Conservation (phyloP, 352 stramenopile genomes). For the Pythium insidiosum region DNA sequence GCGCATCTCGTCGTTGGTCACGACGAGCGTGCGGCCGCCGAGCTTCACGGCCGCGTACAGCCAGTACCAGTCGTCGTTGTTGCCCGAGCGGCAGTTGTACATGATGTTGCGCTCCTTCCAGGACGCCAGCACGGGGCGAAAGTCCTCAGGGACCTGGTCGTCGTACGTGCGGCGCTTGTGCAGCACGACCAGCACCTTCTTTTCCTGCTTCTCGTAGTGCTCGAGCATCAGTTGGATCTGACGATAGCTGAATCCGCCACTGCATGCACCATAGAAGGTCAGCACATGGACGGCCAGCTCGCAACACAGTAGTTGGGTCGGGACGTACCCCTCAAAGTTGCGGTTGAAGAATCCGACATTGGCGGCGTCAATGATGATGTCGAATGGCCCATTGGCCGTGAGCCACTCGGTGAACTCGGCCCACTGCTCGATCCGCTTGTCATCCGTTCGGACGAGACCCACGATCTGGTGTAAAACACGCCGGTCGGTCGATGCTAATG, state of each 20-base stretch:
- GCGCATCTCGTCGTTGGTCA: slow-evolving; percentile 99
- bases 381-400: slow-evolving; percentile 59
- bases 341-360: slow-evolving; percentile 98
- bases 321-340: slow-evolving; percentile 87
- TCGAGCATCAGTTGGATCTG: slow-evolving; percentile 93
- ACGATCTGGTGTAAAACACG: slow-evolving; percentile 68
- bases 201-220: slow-evolving; percentile 83
- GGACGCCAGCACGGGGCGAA: slow-evolving; percentile 54
- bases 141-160: slow-evolving; percentile 75
- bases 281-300: not conserved
- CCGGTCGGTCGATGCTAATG: no score
- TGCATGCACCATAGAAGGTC: slow-evolving; percentile 13
- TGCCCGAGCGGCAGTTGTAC: slow-evolving; percentile 90
- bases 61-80: slow-evolving; percentile 99
- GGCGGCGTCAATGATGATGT: slow-evolving; percentile 95
- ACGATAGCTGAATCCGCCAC: slow-evolving; percentile 90
- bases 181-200: slow-evolving; percentile 92
- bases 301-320: not conserved
- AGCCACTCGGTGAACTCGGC: slow-evolving; percentile 80
- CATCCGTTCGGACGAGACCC: slow-evolving; percentile 65
- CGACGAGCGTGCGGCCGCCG: slow-evolving; percentile 70
- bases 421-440: slow-evolving; percentile 69
- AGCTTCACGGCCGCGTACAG: slow-evolving; percentile 92
- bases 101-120: slow-evolving; percentile 77
- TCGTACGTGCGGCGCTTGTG: slow-evolving; percentile 92